phyloP scores from a whole-genome alignment of 352 stramenopile species.

The Thalassiosira ordinaria region DNA sequence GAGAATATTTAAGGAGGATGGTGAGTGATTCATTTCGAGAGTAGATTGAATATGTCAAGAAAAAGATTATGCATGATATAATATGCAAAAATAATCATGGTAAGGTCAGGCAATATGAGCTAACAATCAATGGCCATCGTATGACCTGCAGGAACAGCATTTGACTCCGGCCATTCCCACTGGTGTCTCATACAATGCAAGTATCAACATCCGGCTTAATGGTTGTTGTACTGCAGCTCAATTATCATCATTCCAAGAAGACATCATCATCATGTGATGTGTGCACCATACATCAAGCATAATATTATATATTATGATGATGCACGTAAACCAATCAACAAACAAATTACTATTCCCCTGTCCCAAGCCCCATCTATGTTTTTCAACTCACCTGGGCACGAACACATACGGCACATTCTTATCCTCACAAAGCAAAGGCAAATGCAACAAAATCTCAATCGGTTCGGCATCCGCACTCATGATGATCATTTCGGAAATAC shows the following conservation, averaged over 20 bases:
- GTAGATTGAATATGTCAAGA: no score
- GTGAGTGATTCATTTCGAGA: no score
- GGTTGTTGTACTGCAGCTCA: not conserved
- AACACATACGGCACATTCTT: constrained; percentile 97
- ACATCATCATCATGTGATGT: no score
- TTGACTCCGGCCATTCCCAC: constrained; percentile 48
- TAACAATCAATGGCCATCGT: not conserved
- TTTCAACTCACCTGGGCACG: constrained; percentile 89
- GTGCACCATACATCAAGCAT: no score
- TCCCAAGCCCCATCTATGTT: no score
- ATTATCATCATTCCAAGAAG: not conserved
- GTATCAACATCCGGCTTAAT: not conserved
- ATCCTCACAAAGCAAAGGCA: constrained; percentile 98
- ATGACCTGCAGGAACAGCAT: not conserved
- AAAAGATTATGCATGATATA: no score
- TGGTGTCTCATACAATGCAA: constrained; percentile 89
- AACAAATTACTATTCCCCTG: no score
- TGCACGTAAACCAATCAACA: no score
- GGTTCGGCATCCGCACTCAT: constrained; percentile 99
- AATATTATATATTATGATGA: no score
- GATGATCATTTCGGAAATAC: constrained; percentile 99
- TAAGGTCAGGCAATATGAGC: not conserved
- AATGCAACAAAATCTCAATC: constrained; percentile 99
- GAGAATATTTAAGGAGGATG: no score
- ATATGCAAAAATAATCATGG: no score